Evolutionary conservation across 225 moss, liverwort and hornwort genomes (phyloP).

Genomic region (Thuidium tamariscinum): DNA sequence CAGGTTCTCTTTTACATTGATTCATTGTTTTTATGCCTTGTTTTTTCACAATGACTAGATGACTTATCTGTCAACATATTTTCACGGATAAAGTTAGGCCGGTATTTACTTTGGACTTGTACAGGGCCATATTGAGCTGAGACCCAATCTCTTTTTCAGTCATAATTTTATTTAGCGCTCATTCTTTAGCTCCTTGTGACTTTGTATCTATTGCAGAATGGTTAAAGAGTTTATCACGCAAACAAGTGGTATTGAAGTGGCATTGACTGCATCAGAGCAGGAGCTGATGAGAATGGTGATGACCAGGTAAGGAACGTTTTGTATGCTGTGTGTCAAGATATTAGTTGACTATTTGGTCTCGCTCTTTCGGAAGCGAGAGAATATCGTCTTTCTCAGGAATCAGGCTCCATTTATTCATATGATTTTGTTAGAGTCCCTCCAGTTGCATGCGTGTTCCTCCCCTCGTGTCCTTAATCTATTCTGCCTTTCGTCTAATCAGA

Average conservation of each 20-base stretch:
- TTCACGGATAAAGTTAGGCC: neutral
- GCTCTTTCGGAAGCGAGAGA: neutral
- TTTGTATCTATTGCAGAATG: constrained; percentile 48
- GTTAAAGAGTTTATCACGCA: constrained; percentile 62
- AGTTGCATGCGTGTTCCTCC: neutral
- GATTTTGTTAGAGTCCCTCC: neutral
- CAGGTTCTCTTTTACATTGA: neutral
- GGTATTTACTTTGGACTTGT: neutral
- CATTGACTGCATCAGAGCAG: constrained; percentile 46
- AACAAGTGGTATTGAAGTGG: constrained; percentile 28
- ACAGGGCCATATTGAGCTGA: neutral
- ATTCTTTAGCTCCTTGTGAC: neutral
- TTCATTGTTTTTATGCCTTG: neutral
- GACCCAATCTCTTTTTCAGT: neutral
- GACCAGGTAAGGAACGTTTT: constrained; percentile 38
- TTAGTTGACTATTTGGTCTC: neutral
- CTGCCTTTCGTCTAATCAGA: constrained; percentile 24
- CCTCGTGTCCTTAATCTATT: neutral
- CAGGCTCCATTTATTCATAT: neutral
- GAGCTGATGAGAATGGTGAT: constrained; percentile 82
- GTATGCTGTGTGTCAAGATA: neutral
- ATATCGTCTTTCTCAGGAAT: neutral
- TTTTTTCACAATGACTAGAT: neutral
- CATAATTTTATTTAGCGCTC: neutral
- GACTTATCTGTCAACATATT: neutral